Evolutionary conservation across 2,329 filamentous ascomycete genomes (phyloP), one percentile per base, ranked within the genome.

Genomic region (Aureobasidium sp.): DNA sequence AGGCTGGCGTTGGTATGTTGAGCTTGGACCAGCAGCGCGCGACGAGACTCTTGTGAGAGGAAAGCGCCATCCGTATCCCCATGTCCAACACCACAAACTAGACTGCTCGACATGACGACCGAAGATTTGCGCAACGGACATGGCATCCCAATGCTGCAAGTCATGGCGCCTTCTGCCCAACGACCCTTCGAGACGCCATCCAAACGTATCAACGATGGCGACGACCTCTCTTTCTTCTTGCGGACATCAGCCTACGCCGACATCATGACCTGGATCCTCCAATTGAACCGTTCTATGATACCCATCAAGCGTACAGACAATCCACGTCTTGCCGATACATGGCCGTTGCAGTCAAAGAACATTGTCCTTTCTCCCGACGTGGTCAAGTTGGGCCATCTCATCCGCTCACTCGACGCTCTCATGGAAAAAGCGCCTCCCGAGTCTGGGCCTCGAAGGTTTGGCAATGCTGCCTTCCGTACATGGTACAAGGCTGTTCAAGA

Each of bases 231-330:
- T 22, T 84, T 82, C 65, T 99, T 97, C 74, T 84, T 96, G 59
- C 83, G 82, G 9, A 91, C 90, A 53, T 84, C 84, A 67, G 94
- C 91, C 48, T 97, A 97, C 76, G 83, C 85, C 63, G 91, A 97
- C 71, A 89, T 99, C 60, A 88, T 90, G 74, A 82, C 84, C 51
- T 97, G 96, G 73, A 79, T 97, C 51, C 81, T 96, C 67, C 94
- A 97, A 76, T 85, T 99, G 53, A 97, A 96, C 74, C 85, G 87
- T 63, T 84, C 92, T 12, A 85, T 97, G 76, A 89, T 93, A 67
- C 92, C 93, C 0, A 79, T 84, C 22, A 86, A 82, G 67, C 68
- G 71, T 2, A 64, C 70, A 2, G 71, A 75, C 41, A 72, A 73
- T 22, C 17, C 72, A 74, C 64, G 71, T 73, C 73, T 72, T 49